Evolutionary conservation across 2,329 filamentous ascomycete genomes (phyloP), one percentile per base, ranked within the genome.

Genomic region (Rutstroemia sydowiana): DNA sequence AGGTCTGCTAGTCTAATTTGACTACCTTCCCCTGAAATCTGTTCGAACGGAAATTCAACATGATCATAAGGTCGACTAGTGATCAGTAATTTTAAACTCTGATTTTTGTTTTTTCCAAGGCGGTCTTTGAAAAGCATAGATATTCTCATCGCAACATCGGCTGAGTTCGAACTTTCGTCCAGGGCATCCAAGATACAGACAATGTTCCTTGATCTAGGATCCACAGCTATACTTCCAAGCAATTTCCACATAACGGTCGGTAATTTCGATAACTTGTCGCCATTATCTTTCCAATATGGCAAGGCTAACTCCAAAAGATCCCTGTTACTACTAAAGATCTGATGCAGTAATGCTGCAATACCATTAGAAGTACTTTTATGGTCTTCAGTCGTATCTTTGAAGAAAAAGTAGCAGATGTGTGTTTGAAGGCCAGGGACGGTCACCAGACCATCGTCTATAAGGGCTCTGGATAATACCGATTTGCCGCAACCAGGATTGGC

Each of bases 141-240:
- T 26, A 10, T 20, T 8, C 10, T 1, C 20, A n/a, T 21, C 7
- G 28, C n/a, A 13, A 23, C 0, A 40, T 9, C 20, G 23, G 21
- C n/a, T 7, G 13, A 42, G 20, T 14, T 44, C 13, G 10, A 18
- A 44, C 50, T 48, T 30, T 48, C 44, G 13, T 52, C 45, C 21
- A 52, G 30, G 2, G 50, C 50, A 36, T 52, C 50, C 3, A 52
- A n/a, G 7, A 48, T 26, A 14, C 50, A 52, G 14, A 52, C 14
- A 21, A 52, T 32, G 13, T 52, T n/a, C 10, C 45, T 26, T 3
- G 45, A 21, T 16, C 21, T 28, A 1, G n/a, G 5, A 21, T 52
- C 21, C 4, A 5, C 1, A 4, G 44, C 44, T 7, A 37, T 30
- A 4, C 7, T 8, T 48, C 21, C 21, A 2, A 48, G 21, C 10